Percentiles rank a stretch among this genome's conserved stretches.
Evolutionary conservation across 2,329 filamentous ascomycete genomes (phyloP).

Genomic region (Tolypocladium paradoxum): DNA sequence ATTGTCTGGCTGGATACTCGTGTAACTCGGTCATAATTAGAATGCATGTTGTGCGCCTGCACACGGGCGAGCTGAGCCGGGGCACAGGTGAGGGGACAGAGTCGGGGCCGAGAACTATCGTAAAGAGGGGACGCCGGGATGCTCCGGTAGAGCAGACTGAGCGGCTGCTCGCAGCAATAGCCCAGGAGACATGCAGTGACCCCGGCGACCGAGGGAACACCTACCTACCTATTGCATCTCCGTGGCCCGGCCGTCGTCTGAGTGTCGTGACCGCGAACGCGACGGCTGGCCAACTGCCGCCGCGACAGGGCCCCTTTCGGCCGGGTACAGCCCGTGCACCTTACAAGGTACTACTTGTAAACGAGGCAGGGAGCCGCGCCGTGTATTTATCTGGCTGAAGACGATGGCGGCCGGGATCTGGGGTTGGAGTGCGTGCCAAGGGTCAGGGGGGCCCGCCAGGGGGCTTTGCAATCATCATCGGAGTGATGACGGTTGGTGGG

Average conservation of each 20-base stretch:
- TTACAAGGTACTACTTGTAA: too few species aligned
- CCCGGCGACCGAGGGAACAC: too few species aligned
- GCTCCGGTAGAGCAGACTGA: too few species aligned
- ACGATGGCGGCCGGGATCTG: background rate
- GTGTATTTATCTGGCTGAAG: background rate
- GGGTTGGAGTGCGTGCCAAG: too few species aligned
- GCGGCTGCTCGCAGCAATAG: too few species aligned
- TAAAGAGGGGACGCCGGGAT: background rate
- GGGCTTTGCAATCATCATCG: too few species aligned
- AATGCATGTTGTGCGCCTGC: background rate
- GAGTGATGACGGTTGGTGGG: too few species aligned
- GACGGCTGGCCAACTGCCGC: background rate
- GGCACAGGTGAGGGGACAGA: background rate
- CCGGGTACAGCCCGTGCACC: background rate
- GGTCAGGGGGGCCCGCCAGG: too few species aligned
- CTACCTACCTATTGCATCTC: background rate
- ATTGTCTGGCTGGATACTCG: too few species aligned
- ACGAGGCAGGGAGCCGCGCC: conserved; percentile 1
- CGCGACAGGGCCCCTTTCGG: background rate
- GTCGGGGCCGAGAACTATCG: background rate
- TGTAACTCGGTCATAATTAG: background rate
- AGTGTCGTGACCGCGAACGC: too few species aligned
- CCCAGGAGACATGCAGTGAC: background rate
- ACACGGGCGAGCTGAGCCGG: background rate
- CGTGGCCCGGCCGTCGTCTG: background rate